Base-by-base conservation (phyloP, 345 rosid genomes). In the Combretum micranthum region DNA sequence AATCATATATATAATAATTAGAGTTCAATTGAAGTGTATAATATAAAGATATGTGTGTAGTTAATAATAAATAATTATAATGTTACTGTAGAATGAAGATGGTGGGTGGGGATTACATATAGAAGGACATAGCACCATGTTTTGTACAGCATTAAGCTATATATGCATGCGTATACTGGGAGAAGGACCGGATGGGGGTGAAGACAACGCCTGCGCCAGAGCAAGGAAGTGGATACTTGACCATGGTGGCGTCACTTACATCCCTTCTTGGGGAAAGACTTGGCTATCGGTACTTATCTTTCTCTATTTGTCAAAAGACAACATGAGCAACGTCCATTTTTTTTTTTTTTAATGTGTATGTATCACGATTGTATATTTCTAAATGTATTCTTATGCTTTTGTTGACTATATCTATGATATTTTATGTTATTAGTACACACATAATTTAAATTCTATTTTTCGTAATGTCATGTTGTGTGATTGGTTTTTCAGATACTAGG, bases 91-190 rank as follows among this genome's bases (percentile, higher is more conserved):
- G 73, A 69, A 73, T 39, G 67, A 69, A 58, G 74, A 69, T 61
- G 74, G 74, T 47, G 77, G 74, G 5, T 69, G 77, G 77, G 77
- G 77, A 14, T 47, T 69, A 7, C 77, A 73, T 52, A 62, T 73
- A 9, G 77, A 65, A n/a, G 74, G 77, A 8, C 68, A 50, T 62
- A 73, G 74, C 65, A 65, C 65, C 64, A 69, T 73, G 77, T 73
- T 73, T 42, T 61, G 74, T 23, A 73, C 77, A 4, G 62, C 46
- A 5, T 55, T 69, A 3, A 69, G 62, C 62, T 73, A 73, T 52
- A 48, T 73, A 43, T 65, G 71, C 59, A 69, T 73, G 74, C 77
- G 77, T 4, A 57, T 73, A 8, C 77, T 73, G 12, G 76, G 76
- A 46, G 66, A 63, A 64, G 69, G 69, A 18, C 72, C 72, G 4